phyloP scores from a whole-genome alignment of 148 eudicot species.

The Chenopodium formosanum region DNA sequence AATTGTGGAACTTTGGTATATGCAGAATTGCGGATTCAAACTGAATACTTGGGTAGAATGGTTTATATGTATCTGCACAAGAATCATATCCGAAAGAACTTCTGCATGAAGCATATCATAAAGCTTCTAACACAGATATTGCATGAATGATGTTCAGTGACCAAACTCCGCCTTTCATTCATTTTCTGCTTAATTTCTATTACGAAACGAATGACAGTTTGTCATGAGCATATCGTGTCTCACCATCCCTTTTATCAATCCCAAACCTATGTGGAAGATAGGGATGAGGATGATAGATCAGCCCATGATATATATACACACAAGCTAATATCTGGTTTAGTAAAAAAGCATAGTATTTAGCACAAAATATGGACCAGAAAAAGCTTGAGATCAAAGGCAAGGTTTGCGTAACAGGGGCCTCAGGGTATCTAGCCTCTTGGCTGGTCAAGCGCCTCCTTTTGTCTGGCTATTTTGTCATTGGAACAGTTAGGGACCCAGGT shows the following conservation, averaged over 20 bases:
- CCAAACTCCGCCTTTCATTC: background rate
- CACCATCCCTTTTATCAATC: conserved; percentile 21
- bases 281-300: background rate
- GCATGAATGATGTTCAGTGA: background rate
- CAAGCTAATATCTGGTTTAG: background rate
- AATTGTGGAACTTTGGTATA: too few relatives aligned
- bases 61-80: background rate
- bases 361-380: conserved; percentile 29
- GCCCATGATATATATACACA: conserved; percentile 16
- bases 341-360: background rate
- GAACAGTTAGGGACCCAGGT: conserved; percentile 93
- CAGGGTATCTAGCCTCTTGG: conserved; percentile 93
- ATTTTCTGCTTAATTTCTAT: background rate
- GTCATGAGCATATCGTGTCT: conserved; percentile 20
- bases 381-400: conserved; percentile 36
- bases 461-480: conserved; percentile 69
- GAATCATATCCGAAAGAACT: background rate
- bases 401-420: conserved; percentile 94
- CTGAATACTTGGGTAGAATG: background rate
- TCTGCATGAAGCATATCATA: background rate
- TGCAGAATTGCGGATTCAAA: background rate
- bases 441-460: conserved; percentile 69
- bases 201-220: background rate
- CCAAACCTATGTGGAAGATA: background rate
- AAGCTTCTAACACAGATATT: background rate